Base-by-base conservation (phyloP, 306 rosid species). In the Pueraria montana region DNA sequence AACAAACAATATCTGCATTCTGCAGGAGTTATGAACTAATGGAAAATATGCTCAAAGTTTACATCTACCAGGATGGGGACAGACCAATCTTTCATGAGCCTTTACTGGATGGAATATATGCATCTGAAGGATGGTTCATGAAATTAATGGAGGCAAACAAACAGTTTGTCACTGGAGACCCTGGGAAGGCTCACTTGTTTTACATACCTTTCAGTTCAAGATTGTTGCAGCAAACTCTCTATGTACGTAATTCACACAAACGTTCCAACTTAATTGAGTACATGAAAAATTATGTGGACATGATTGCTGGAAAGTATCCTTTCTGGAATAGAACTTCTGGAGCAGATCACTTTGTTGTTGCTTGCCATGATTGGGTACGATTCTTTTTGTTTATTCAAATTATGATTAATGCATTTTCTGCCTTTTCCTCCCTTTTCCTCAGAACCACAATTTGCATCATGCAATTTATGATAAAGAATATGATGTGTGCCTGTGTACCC, bases 61-160 rank as follows among this genome's bases (percentile, higher is more conserved):
- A 82, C 56, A 76, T 96, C 59, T 96, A 96, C 82, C 81, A 30
- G 67, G 98, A 94, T 85, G 99, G 99, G 74, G 87, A 87, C 59
- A 94, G 80, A 32, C 97, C 97, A 17, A 90, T 96, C 79, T 89
- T 96, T 68, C 99, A 96, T 78, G 90, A 89, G 50, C 90, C 93
- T 76, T 77, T 91, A 42, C 85, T 96, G 36, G 94, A 74, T 32
- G 92, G 99, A 67, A 90, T 96, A 89, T 96, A 96, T 81, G 97
- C 99, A 82, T 94, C 99, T 2, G 99, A 96, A 87, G 99, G 98
- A 73, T 96, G 99, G 99, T 96, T 96, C 88, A 81, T 96, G 95
- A 92, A 88, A 89, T 89, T 73, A 59, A 83, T 96, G 86, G 96
- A 94, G 77, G 90, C 76, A 5, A 87, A 88, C 93, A 91, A 90